Percentiles rank a stretch among this genome's conserved stretches.
Evolutionary conservation across 768 basidiomycete genomes (phyloP).

Genomic region (Tubosaeta sp.): DNA sequence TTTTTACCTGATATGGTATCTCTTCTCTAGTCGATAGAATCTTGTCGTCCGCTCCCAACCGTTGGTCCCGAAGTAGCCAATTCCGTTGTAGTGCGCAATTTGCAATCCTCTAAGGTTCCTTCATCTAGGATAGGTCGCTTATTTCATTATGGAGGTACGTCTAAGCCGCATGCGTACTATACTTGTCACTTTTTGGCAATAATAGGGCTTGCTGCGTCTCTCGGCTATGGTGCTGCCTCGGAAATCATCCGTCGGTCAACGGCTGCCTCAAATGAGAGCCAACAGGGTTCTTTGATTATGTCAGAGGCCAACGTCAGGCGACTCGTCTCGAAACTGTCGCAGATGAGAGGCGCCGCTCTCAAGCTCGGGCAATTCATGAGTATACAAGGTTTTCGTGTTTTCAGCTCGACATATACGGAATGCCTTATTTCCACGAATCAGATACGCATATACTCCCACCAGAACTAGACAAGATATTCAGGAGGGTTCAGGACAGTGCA

Average conservation of each 20-base stretch:
- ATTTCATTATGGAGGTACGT: slow-evolving; percentile 89
- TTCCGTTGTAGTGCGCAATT: slow-evolving; percentile 32
- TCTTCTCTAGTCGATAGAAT: slow-evolving; percentile 6
- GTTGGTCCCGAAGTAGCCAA: background rate
- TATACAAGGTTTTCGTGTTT: slow-evolving; percentile 66
- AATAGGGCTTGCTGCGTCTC: slow-evolving; percentile 82
- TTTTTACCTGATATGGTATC: background rate
- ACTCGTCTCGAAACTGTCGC: slow-evolving; percentile 86
- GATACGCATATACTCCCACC: slow-evolving; percentile 87
- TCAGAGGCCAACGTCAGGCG: slow-evolving; percentile 88
- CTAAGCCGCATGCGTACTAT: background rate
- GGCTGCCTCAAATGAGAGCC: slow-evolving; percentile 29
- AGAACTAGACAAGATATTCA: slow-evolving; percentile 83
- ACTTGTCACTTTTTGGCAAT: background rate
- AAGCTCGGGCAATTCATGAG: slow-evolving; percentile 98
- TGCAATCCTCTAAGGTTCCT: slow-evolving; percentile 85
- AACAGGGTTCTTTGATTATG: slow-evolving; percentile 64
- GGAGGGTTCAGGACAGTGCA: slow-evolving; percentile 89
- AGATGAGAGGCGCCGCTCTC: slow-evolving; percentile 95
- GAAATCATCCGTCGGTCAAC: slow-evolving; percentile 75
- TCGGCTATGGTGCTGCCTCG: slow-evolving; percentile 85
- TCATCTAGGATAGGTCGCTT: slow-evolving; percentile 84
- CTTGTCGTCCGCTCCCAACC: background rate
- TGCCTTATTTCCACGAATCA: slow-evolving; percentile 26
- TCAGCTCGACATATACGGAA: background rate